Conservation (phyloP, 768 basidiomycete genomes). For the Boletus subparvulus region DNA sequence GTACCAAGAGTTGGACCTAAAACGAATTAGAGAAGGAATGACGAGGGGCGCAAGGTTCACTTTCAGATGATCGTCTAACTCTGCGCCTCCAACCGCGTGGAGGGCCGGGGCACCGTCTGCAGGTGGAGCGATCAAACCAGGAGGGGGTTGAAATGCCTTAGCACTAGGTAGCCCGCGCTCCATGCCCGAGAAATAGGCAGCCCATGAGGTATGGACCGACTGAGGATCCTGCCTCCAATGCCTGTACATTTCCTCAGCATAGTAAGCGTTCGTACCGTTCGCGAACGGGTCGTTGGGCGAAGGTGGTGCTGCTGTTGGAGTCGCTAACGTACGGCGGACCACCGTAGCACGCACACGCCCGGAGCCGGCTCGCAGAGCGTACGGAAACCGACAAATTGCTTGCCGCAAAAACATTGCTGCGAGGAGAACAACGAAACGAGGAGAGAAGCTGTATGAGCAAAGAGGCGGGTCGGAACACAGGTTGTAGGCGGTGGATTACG, state of each 20-base stretch:
- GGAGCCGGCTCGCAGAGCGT: conserved; percentile 24
- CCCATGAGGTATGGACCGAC: conserved; percentile 93
- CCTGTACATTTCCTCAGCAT: conserved; percentile 95
- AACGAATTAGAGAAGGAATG: background rate
- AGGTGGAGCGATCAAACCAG: conserved; percentile 65
- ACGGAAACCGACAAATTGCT: conserved; percentile 36
- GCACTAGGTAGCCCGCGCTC: conserved; percentile 80
- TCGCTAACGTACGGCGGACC: conserved; percentile 43
- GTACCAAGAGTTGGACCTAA: conserved; percentile 94
- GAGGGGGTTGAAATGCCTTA: conserved; percentile 85
- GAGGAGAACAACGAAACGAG: background rate
- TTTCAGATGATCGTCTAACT: conserved; percentile 93
- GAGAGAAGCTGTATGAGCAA: background rate
- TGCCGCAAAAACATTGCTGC: conserved; percentile 39
- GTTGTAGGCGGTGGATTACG: conserved; percentile 8
- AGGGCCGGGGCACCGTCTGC: conserved; percentile 80
- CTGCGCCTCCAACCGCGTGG: conserved; percentile 63
- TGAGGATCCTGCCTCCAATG: conserved; percentile 88
- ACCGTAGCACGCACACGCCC: conserved; percentile 16
- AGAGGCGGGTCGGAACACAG: background rate
- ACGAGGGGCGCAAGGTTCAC: conserved; percentile 40
- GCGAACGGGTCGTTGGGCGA: conserved; percentile 86
- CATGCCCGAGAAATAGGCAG: conserved; percentile 89
- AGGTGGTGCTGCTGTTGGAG: conserved; percentile 49
- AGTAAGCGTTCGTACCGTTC: conserved; percentile 93